Evolutionary conservation across 768 basidiomycete genomes (phyloP), one percentile per base, ranked within the genome.

Genomic region (Phlebiopsis gigantea): DNA sequence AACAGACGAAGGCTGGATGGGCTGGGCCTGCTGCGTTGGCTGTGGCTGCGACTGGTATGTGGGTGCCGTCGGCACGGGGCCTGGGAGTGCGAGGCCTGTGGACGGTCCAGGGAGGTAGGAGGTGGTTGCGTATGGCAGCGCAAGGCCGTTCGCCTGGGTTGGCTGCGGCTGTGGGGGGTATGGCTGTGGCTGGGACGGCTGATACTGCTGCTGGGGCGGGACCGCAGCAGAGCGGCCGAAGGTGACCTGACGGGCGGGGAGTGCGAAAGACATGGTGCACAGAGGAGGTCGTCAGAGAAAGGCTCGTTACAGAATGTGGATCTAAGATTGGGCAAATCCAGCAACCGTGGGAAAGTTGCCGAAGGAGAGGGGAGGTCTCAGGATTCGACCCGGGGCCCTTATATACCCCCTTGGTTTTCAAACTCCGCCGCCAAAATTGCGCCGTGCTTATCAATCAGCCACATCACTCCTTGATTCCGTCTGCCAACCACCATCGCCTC

Each of bases 221-320:
- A 64, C 62, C 28, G 66, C 63, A 60, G 79, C 82, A 50, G 86
- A 73, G 57, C 88, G 82, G 55, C 84, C 86, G 66, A 90, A 88
- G 53, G 82, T 89, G 62, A 90, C 80, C 65, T 87, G 88, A 65
- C 88, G 88, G 59, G 88, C 81, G 60, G 88, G 87, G 53, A 90
- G 77, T 30, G 85, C 83, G 66, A 85, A 87, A 46, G 79, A 79
- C 78, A 79, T 79, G 53, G 34, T 57, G 21, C 10, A 42, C 43
- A 57, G 44, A 31, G 14, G 31, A 10, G 43, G 28, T 30, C 41
- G 44, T 39, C 25, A 41, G 24, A 45, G 21, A 45, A 39, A 26
- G 10, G 14, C n/a, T 42, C 31, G 47, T 39, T 41, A 22, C 19
- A 51, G 31, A 41, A 31, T 28, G 46, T 22, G 10, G 47, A 56